Evolutionary conservation across 148 eudicot genomes (phyloP).

Genomic region (Cornus kousa): DNA sequence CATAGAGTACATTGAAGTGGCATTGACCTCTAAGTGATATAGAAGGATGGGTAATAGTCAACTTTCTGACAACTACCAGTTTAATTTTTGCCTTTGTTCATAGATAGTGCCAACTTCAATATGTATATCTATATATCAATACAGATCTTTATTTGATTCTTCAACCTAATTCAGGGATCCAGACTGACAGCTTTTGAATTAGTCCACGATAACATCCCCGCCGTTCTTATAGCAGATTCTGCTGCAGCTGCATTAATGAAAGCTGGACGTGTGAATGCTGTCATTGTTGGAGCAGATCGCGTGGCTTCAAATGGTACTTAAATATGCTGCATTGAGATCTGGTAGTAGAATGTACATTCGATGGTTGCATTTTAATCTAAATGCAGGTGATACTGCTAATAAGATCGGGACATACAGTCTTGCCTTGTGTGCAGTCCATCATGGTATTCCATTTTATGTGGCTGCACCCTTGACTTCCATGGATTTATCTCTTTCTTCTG

Average conservation of each 20-base stretch:
- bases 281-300: slow-evolving; percentile 97
- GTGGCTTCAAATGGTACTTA: slow-evolving; percentile 86
- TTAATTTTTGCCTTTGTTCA: too few species aligned
- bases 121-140: too few species aligned
- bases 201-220: slow-evolving; percentile 92
- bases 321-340: not conserved
- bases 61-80: not conserved
- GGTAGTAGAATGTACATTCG: not conserved
- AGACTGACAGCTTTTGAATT: slow-evolving; percentile 94
- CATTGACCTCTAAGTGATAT: not conserved
- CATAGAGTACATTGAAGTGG: not conserved
- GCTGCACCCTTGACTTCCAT: slow-evolving; percentile 95
- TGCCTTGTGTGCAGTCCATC: slow-evolving; percentile 77
- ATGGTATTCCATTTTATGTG: slow-evolving; percentile 78
- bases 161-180: slow-evolving; percentile 64
- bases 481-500: slow-evolving; percentile 73
- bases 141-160: not conserved
- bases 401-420: slow-evolving; percentile 97
- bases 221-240: slow-evolving; percentile 91
- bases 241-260: slow-evolving; percentile 97
- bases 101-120: not conserved
- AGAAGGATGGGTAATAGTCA: not conserved
- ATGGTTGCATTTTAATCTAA: not conserved
- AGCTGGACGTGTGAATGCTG: slow-evolving; percentile 74
- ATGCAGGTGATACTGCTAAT: slow-evolving; percentile 93